phyloP scores from a whole-genome alignment of 192 early-diverging fungal species.

The Mortierella alpina region DNA sequence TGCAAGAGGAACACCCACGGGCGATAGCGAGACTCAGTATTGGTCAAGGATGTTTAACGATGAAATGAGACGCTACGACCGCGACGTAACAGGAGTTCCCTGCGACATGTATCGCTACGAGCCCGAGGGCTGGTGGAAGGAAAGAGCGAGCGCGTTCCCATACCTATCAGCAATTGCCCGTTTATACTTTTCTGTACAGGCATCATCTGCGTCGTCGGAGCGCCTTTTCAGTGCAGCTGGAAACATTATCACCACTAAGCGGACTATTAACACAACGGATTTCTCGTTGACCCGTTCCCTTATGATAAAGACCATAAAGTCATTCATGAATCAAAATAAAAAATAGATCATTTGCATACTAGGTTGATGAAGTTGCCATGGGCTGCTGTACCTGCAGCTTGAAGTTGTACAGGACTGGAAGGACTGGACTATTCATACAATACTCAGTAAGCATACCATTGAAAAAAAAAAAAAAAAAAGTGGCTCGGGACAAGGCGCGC shows the following conservation, averaged over 20 bases:
- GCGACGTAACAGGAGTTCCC: not conserved
- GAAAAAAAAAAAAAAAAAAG: too few species aligned
- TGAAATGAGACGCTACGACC: not conserved
- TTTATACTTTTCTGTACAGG: not conserved
- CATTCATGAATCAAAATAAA: too few species aligned
- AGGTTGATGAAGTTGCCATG: too few species aligned
- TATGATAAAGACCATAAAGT: too few species aligned
- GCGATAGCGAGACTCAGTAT: not conserved
- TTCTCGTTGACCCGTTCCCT: not conserved
- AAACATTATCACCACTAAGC: conserved; percentile 1
- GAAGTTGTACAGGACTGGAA: too few species aligned
- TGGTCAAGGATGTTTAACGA: not conserved
- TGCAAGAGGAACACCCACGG: not conserved
- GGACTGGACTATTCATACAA: too few species aligned
- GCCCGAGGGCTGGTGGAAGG: not conserved
- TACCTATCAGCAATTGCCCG: not conserved
- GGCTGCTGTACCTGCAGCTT: too few species aligned
- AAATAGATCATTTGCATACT: too few species aligned
- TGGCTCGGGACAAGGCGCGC: too few species aligned
- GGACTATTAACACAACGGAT: not conserved
- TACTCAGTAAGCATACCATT: too few species aligned
- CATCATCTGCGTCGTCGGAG: not conserved
- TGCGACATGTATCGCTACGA: not conserved
- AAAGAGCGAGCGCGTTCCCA: not conserved
- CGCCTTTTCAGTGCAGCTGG: conserved; percentile 5